These are phyloP conservation scores for Monosporascus sp. DNA, from an alignment of 2,329 filamentous ascomycete species.

Conservation along the genomic window DNA sequence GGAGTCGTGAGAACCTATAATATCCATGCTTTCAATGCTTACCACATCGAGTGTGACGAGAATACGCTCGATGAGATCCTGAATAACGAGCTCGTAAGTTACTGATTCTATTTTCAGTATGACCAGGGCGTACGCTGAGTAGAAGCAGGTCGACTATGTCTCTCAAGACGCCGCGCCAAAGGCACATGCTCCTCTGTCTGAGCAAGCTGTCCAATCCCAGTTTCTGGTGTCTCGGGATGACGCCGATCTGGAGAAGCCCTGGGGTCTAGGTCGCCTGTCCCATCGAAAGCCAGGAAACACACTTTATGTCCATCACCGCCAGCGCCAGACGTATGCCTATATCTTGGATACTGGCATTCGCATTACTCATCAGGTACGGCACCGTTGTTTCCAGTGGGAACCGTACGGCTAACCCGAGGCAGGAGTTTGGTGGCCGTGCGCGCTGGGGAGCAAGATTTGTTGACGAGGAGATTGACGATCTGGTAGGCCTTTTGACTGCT, in stretches of 20 bases:
- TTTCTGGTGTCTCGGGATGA: constrained; percentile 1
- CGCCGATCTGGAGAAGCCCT: constrained; percentile 6
- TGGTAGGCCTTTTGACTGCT: not conserved
- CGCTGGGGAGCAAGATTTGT: constrained; percentile 21
- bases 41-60: constrained; percentile 21
- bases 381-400: not conserved
- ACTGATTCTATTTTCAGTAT: not conserved
- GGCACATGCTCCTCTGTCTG: constrained; percentile 4
- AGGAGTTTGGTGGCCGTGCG: constrained; percentile 22
- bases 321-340: constrained; percentile 15
- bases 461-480: constrained; percentile 10
- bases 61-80: constrained; percentile 14
- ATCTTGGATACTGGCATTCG: constrained; percentile 22
- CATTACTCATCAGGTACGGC: constrained; percentile 16
- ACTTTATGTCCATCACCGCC: constrained; percentile 10
- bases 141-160: constrained; percentile 18
- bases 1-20: constrained; percentile 18
- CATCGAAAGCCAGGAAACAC: constrained; percentile 14
- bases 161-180: constrained; percentile 14
- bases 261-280: constrained; percentile 23
- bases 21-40: constrained; percentile 15
- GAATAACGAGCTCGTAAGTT: constrained; percentile 12
- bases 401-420: constrained; percentile 1
- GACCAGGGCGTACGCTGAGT: constrained; percentile 3
- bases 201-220: not conserved